Evolutionary conservation across 495 filamentous ascomycete genomes (phyloP).

Genomic region (Pseudoneurospora amorphoporcata): DNA sequence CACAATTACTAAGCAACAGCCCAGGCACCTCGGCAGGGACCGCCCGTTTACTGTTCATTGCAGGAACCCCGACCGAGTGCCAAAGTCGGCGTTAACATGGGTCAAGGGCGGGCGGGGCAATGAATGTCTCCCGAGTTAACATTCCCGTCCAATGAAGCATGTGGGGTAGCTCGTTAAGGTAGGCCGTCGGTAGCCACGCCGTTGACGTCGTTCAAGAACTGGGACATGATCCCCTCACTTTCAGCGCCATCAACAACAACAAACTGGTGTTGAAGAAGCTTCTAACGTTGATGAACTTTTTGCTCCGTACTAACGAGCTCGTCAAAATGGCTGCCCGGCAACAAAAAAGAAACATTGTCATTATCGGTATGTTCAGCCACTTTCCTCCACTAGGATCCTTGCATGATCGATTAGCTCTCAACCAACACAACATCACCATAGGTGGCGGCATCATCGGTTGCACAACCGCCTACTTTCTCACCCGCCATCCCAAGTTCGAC

Average conservation of each 20-base stretch:
- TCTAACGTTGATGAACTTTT: neutral
- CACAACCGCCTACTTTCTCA: slow-evolving; percentile 88
- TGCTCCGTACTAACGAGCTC: neutral
- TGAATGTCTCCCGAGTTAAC: neutral
- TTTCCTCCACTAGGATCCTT: neutral
- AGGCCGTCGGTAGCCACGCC: neutral
- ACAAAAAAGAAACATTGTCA: slow-evolving; percentile 52
- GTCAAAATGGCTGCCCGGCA: slow-evolving; percentile 13
- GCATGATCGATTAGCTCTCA: neutral
- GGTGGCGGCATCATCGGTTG: slow-evolving; percentile 94
- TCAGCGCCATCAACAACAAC: neutral
- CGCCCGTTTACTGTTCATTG: neutral
- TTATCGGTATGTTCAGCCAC: slow-evolving; percentile 44
- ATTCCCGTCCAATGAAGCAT: neutral
- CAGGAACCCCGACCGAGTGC: neutral
- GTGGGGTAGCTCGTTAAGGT: neutral
- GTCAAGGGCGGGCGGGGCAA: neutral
- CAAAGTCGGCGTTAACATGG: neutral
- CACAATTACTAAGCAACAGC: neutral
- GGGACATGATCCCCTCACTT: neutral
- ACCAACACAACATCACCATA: slow-evolving; percentile 17
- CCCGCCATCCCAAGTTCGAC: slow-evolving; percentile 77
- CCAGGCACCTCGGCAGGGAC: neutral
- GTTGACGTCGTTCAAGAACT: neutral
- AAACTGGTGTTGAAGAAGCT: neutral